phyloP scores from a whole-genome alignment of 208 protist species.

The Trypanosoma caninum region DNA sequence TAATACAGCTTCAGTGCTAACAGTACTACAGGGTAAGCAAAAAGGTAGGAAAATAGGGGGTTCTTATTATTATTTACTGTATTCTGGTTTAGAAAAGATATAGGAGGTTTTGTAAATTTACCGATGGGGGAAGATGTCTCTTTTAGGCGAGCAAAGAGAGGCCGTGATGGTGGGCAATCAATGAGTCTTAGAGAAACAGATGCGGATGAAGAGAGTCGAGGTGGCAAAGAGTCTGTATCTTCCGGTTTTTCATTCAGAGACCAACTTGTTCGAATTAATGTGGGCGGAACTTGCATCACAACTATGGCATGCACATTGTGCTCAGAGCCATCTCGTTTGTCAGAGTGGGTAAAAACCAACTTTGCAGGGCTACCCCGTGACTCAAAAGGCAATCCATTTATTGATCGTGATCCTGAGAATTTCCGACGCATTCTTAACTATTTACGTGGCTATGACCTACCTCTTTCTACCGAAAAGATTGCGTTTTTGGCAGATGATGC shows the following conservation, averaged over 20 bases:
- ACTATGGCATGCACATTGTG: conserved; percentile 72
- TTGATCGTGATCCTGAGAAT: conserved; percentile 78
- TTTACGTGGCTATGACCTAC: conserved; percentile 79
- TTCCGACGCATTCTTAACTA: conserved; percentile 84
- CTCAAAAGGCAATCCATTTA: conserved; percentile 62
- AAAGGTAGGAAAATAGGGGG: too few species aligned
- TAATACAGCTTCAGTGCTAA: too few species aligned
- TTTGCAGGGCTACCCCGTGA: conserved; percentile 77
- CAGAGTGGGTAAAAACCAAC: conserved; percentile 56
- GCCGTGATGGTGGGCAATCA: neutral
- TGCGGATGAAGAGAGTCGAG: neutral
- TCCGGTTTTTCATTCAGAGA: conserved; percentile 2
- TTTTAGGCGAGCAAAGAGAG: neutral
- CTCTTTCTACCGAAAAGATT: conserved; percentile 52
- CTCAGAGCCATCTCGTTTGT: conserved; percentile 49
- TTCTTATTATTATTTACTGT: conserved; percentile 4
- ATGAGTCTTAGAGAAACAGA: conserved; percentile 4
- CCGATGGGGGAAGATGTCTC: conserved; percentile 10
- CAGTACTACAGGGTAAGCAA: too few species aligned
- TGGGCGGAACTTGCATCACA: conserved; percentile 64
- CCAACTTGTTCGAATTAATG: conserved; percentile 57
- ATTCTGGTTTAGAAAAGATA: too few species aligned
- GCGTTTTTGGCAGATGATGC: conserved; percentile 78
- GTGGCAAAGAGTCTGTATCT: neutral
- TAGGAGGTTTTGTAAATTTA: too few species aligned